Evolutionary conservation across 192 early-diverging fungal genomes (phyloP).

Genomic region (Mortierella hygrophila): DNA sequence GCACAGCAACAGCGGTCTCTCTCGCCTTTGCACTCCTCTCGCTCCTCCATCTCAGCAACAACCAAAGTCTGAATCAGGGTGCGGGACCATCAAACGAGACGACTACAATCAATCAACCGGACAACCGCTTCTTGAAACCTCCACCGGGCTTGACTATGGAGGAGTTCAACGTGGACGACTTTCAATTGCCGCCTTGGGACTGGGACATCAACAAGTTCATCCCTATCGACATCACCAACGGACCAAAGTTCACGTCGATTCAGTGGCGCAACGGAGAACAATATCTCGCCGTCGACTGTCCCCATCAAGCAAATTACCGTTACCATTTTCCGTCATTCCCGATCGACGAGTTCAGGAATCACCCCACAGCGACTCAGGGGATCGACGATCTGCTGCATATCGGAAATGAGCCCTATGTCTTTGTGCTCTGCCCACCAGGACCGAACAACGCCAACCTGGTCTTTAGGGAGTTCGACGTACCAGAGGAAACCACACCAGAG

Average conservation of each 20-base stretch:
- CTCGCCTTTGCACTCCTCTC: slow-evolving; percentile 45
- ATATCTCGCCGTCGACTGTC: slow-evolving; percentile 33
- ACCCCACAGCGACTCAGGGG: slow-evolving; percentile 12
- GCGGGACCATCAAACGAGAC: neutral
- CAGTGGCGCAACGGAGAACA: slow-evolving; percentile 46
- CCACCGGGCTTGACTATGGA: slow-evolving; percentile 37
- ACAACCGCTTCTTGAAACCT: slow-evolving; percentile 30
- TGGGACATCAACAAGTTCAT: slow-evolving; percentile 38
- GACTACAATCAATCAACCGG: neutral
- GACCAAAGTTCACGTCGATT: slow-evolving; percentile 34
- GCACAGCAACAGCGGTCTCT: slow-evolving; percentile 24
- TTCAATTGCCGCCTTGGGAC: slow-evolving; percentile 42
- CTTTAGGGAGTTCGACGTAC: slow-evolving; percentile 39
- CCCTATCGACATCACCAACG: slow-evolving; percentile 42
- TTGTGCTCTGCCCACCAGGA: slow-evolving; percentile 49
- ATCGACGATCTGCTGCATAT: slow-evolving; percentile 32
- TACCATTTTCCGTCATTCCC: slow-evolving; percentile 46
- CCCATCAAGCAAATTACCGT: slow-evolving; percentile 7
- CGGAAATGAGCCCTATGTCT: slow-evolving; percentile 35
- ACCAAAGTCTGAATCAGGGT: neutral
- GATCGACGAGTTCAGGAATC: slow-evolving; percentile 24
- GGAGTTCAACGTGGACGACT: slow-evolving; percentile 29
- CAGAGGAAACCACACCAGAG: neutral
- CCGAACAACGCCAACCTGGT: slow-evolving; percentile 44
- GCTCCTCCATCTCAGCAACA: slow-evolving; percentile 21